Conservation (phyloP, 2,329 filamentous ascomycete genomes). For the Zasmidium citrigriseum region DNA sequence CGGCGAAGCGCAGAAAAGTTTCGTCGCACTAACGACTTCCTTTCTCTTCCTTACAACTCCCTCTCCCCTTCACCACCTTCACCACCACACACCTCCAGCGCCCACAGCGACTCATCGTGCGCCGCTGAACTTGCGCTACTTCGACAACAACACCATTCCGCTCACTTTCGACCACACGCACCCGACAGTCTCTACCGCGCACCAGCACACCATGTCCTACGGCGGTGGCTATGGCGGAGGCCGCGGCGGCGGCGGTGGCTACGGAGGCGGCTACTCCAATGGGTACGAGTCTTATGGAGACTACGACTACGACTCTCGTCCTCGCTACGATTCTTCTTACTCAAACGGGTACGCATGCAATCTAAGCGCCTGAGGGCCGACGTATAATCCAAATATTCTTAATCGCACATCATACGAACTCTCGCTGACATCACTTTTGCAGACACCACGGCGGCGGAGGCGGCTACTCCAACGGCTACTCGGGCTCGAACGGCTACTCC, state of each 20-base stretch:
- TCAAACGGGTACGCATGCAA: constrained; percentile 49
- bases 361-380: constrained; percentile 40
- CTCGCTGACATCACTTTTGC: constrained; percentile 12
- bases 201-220: constrained; percentile 67
- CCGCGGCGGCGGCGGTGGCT: constrained; percentile 48
- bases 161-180: constrained; percentile 5
- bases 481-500: constrained; percentile 33
- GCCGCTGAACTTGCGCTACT: background rate
- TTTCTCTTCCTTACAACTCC: background rate
- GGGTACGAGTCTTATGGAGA: constrained; percentile 37
- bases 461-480: constrained; percentile 34
- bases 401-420: constrained; percentile 5
- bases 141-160: background rate
- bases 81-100: background rate
- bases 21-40: too few species aligned
- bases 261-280: constrained; percentile 51
- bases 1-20: too few species aligned
- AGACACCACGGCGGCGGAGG: constrained; percentile 38
- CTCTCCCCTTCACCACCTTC: background rate
- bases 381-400: constrained; percentile 18
- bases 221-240: constrained; percentile 54
- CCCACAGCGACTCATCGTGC: background rate
- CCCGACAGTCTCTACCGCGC: constrained; percentile 24
- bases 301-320: constrained; percentile 48
- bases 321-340: constrained; percentile 39